Evolutionary conservation across 1,284 basidiomycete species (phyloP).

Genomic region (Tylopilus sp.): DNA sequence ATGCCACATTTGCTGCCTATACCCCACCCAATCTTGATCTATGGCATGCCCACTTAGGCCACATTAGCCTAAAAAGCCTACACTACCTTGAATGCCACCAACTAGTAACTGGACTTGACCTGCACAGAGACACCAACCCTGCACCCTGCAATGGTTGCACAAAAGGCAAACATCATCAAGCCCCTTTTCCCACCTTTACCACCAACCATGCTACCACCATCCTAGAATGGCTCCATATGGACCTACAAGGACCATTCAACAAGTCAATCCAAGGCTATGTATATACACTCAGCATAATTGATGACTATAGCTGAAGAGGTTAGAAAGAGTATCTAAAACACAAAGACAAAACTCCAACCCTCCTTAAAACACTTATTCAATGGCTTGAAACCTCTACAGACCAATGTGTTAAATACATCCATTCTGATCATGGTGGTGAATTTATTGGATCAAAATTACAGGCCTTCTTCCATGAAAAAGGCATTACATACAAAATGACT

Average conservation of each 20-base stretch:
- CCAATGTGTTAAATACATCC: neutral
- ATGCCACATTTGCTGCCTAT: neutral
- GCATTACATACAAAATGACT: neutral
- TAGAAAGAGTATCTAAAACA: conserved; percentile 24
- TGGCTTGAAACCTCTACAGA: neutral
- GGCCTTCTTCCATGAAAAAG: neutral
- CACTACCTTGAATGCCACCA: conserved; percentile 14
- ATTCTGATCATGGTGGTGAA: neutral
- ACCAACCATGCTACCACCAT: neutral
- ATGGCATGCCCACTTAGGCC: conserved; percentile 20
- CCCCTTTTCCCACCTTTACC: neutral
- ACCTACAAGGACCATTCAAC: too few relatives aligned
- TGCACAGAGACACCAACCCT: conserved; percentile 6
- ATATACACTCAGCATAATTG: conserved; percentile 2
- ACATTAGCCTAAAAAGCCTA: conserved; percentile 18
- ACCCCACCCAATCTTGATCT: conserved; percentile 17
- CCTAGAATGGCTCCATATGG: too few relatives aligned
- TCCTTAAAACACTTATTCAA: neutral
- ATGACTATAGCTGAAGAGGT: conserved; percentile 21
- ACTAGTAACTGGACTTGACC: conserved; percentile 17
- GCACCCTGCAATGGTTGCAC: conserved; percentile 17
- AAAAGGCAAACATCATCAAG: conserved; percentile 20
- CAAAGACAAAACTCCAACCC: conserved; percentile 13
- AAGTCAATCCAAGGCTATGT: too few relatives aligned
- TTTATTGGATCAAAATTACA: neutral